Evolutionary conservation across 768 basidiomycete species (phyloP).

Genomic region (Exidia glandulosa): DNA sequence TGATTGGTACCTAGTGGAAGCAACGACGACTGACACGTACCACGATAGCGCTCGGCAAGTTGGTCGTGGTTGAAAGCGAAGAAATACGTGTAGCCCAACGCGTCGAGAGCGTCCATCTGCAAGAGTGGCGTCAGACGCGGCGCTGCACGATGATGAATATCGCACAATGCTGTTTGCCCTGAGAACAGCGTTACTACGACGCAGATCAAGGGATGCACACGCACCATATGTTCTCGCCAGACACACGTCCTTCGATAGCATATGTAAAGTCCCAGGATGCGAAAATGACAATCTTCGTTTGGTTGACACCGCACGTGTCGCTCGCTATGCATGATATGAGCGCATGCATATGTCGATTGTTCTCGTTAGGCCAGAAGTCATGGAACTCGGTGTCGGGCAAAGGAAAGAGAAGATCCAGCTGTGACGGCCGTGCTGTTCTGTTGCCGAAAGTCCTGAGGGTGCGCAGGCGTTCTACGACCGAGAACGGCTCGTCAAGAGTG

Average conservation of each 20-base stretch:
- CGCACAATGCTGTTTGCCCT: neutral
- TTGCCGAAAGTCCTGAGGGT: too few species aligned
- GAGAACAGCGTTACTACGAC: neutral
- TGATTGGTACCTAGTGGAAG: too few species aligned
- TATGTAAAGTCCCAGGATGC: neutral
- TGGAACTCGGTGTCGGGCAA: too few species aligned
- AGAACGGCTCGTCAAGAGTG: too few species aligned
- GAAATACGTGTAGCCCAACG: conserved; percentile 1
- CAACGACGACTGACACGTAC: too few species aligned
- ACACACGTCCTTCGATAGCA: neutral
- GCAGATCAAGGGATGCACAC: too few species aligned
- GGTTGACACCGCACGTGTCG: neutral
- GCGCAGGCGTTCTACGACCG: too few species aligned
- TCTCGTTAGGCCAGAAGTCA: neutral
- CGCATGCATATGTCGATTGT: neutral
- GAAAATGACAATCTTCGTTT: conserved; percentile 1
- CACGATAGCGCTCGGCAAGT: neutral
- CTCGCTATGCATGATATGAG: neutral
- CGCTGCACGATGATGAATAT: neutral
- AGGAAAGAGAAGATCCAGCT: too few species aligned
- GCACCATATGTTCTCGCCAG: conserved; percentile 2
- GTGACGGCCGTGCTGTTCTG: too few species aligned
- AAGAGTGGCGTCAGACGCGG: too few species aligned
- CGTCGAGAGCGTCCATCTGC: neutral
- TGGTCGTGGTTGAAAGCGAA: neutral